Conservation (phyloP, 352 stramenopile genomes). For the Pythium folliculosum region DNA sequence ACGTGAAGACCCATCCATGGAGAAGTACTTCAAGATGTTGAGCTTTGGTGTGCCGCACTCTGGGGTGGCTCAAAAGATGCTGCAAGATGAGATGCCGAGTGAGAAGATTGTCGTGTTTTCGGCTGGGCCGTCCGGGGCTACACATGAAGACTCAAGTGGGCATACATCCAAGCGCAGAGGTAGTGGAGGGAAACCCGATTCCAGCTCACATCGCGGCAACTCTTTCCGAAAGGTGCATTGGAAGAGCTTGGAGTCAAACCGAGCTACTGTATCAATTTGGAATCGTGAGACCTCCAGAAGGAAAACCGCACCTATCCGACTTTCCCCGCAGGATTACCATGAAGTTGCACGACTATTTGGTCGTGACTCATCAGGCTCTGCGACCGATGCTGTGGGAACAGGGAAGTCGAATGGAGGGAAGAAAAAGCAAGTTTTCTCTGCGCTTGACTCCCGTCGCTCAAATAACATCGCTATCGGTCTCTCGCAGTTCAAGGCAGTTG, state of each 20-base stretch:
- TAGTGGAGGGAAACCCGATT: background rate
- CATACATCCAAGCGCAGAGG: background rate
- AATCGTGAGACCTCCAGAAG: slow-evolving; percentile 58
- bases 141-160: slow-evolving; percentile 1
- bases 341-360: slow-evolving; percentile 64
- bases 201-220: slow-evolving; percentile 39
- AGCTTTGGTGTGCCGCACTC: slow-evolving; percentile 67
- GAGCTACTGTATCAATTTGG: slow-evolving; percentile 72
- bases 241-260: slow-evolving; percentile 66
- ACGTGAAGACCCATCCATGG: slow-evolving; percentile 58
- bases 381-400: background rate
- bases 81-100: slow-evolving; percentile 63
- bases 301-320: slow-evolving; percentile 66
- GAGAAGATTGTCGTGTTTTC: slow-evolving; percentile 67
- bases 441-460: slow-evolving; percentile 67
- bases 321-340: slow-evolving; percentile 72
- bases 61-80: slow-evolving; percentile 80
- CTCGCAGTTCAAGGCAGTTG: slow-evolving; percentile 68
- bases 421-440: slow-evolving; percentile 46
- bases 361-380: slow-evolving; percentile 10
- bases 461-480: slow-evolving; percentile 85
- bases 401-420: slow-evolving; percentile 24
- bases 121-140: slow-evolving; percentile 39
- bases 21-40: slow-evolving; percentile 89
- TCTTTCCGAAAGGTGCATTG: slow-evolving; percentile 83